Conservation (phyloP, 2,329 filamentous ascomycete genomes). For the Chrysoporthe puriensis region DNA sequence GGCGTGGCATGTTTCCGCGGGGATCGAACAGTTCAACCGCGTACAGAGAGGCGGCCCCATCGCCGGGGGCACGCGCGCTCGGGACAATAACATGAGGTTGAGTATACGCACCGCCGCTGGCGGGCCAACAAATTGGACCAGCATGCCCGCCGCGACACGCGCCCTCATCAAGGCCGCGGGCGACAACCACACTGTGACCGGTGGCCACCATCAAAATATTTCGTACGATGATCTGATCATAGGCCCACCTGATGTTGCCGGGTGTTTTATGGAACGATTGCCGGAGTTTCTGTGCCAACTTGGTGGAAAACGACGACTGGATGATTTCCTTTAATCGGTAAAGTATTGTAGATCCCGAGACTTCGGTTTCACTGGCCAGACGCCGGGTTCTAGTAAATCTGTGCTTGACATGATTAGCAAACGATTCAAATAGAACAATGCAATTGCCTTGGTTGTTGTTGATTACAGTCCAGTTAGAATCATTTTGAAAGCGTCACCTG, state of each 20-base stretch:
- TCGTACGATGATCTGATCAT: not conserved
- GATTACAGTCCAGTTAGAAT: too few relatives aligned
- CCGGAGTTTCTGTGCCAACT: not conserved
- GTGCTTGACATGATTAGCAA: too few relatives aligned
- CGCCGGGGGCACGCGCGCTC: not conserved
- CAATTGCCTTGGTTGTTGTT: too few relatives aligned
- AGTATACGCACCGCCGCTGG: not conserved
- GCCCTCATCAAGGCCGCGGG: not conserved
- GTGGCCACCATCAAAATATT: not conserved
- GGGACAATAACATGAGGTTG: not conserved
- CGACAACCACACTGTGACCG: not conserved
- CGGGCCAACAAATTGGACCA: not conserved
- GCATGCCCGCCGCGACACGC: not conserved
- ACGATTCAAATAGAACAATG: too few relatives aligned
- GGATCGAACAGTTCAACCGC: not conserved
- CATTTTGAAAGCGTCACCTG: too few relatives aligned
- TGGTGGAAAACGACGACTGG: not conserved
- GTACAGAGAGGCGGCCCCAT: not conserved
- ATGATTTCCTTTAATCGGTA: not conserved
- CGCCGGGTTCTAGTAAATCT: too few relatives aligned
- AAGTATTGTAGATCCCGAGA: too few relatives aligned
- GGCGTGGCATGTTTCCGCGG: too few relatives aligned
- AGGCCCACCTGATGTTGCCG: not conserved
- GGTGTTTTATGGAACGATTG: constrained; percentile 1
- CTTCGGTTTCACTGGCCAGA: too few relatives aligned